Conservation (phyloP, 139 green algal species). For the Picochlorum sp. region DNA sequence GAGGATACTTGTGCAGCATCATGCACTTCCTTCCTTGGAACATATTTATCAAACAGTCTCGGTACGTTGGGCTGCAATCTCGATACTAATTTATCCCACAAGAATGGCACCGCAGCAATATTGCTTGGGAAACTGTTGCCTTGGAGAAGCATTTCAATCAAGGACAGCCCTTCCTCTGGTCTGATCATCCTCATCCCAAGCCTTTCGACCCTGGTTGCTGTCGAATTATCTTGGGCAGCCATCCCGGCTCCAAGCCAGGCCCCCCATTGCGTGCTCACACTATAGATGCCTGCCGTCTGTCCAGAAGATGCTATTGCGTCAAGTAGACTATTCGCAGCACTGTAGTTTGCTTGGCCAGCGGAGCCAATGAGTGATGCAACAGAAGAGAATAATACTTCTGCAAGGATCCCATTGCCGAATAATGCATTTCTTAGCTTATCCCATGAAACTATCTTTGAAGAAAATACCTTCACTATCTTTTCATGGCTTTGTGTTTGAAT, state of each 20-base stretch:
- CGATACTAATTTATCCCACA: constrained; percentile 18
- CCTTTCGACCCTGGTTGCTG: constrained; percentile 44
- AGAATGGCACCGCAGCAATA: constrained; percentile 28
- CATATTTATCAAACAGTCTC: constrained; percentile 15
- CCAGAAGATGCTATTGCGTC: constrained; percentile 19
- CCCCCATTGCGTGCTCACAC: constrained; percentile 39
- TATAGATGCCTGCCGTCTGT: background rate
- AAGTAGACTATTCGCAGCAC: constrained; percentile 41
- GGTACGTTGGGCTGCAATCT: constrained; percentile 13
- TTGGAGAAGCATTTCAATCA: constrained; percentile 23
- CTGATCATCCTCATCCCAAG: constrained; percentile 56
- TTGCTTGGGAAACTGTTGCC: background rate
- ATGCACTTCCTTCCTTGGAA: background rate
- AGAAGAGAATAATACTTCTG: constrained; percentile 45
- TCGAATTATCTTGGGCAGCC: constrained; percentile 37
- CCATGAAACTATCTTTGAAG: background rate
- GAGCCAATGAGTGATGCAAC: constrained; percentile 43
- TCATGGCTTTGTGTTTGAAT: background rate
- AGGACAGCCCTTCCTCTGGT: constrained; percentile 41
- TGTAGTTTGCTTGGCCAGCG: constrained; percentile 45
- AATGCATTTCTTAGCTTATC: background rate
- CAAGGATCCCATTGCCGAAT: background rate
- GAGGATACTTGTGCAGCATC: too few relatives aligned
- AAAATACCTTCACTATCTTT: background rate
- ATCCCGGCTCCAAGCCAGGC: constrained; percentile 45